These are phyloP conservation scores for Russula emetica DNA, from an alignment of 768 basidiomycete species.

Conservation along the genomic window DNA sequence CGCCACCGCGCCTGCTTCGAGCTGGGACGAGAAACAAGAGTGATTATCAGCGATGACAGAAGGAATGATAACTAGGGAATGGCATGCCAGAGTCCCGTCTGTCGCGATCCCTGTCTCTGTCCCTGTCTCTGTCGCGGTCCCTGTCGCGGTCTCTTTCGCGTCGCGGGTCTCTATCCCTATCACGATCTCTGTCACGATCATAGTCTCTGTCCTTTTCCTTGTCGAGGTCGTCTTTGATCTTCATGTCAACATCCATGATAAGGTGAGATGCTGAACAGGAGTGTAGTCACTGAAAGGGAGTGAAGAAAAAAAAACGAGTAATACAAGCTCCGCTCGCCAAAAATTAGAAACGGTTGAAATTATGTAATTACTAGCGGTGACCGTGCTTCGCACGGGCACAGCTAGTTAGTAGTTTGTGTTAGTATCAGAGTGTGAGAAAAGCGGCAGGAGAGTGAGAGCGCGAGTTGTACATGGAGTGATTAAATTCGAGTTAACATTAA, in stretches of 20 bases:
- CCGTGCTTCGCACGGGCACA: too few species aligned
- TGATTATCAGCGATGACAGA: slow-evolving; percentile 11
- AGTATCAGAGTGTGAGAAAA: too few species aligned
- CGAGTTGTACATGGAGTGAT: too few species aligned
- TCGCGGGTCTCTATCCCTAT: slow-evolving; percentile 46
- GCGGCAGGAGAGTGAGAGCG: too few species aligned
- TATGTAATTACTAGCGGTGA: too few species aligned
- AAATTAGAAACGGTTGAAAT: neutral
- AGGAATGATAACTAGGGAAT: neutral
- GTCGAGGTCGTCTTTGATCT: slow-evolving; percentile 67
- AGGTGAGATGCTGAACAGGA: too few species aligned
- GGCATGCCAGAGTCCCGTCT: slow-evolving; percentile 56
- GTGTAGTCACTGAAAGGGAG: neutral
- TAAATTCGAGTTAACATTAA: too few species aligned
- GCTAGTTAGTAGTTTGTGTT: too few species aligned
- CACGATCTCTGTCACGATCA: slow-evolving; percentile 43
- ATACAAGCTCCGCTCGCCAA: slow-evolving; percentile 9
- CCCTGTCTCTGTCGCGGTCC: slow-evolving; percentile 42
- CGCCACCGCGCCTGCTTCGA: slow-evolving; percentile 42
- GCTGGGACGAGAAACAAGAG: slow-evolving; percentile 35
- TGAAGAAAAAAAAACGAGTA: neutral
- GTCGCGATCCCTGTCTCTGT: slow-evolving; percentile 46
- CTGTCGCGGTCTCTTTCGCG: slow-evolving; percentile 45
- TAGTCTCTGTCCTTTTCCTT: slow-evolving; percentile 52
- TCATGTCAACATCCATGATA: slow-evolving; percentile 78